A percentile compares a stretch with the other conserved stretches of the same genome.
phyloP scores from a whole-genome alignment of 257 asterid genomes.

The Jaltomata sinuosa region DNA sequence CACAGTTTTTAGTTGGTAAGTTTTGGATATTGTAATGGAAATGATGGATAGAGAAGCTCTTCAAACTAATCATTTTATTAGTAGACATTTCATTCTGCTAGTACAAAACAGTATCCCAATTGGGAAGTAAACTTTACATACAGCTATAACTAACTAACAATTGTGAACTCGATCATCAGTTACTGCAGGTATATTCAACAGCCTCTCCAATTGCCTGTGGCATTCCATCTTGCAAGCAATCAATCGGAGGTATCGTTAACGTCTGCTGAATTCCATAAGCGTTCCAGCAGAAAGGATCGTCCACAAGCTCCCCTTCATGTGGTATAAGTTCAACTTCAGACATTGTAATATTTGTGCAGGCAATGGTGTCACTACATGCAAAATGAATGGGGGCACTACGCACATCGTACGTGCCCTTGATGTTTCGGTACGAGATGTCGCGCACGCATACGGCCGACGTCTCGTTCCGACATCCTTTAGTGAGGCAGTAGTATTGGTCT shows the following conservation, averaged over 20 bases:
- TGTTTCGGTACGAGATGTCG: conserved; percentile 56
- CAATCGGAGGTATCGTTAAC: conserved; percentile 81
- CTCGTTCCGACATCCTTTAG: conserved; percentile 66
- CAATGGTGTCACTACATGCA: conserved; percentile 76
- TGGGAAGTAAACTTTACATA: background rate
- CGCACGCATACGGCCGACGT: conserved; percentile 71
- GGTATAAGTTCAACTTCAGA: conserved; percentile 91
- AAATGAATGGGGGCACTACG: conserved; percentile 86
- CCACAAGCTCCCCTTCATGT: conserved; percentile 63
- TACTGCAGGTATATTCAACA: conserved; percentile 31
- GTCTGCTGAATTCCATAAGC: conserved; percentile 83
- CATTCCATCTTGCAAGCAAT: conserved; percentile 71
- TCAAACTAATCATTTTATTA: background rate
- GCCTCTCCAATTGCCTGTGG: conserved; percentile 46
- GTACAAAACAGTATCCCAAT: background rate
- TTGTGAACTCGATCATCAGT: background rate
- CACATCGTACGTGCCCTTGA: conserved; percentile 90
- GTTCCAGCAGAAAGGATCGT: conserved; percentile 98
- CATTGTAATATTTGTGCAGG: conserved; percentile 92
- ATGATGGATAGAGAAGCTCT: background rate
- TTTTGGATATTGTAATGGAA: background rate
- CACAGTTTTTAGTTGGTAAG: background rate
- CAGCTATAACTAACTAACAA: background rate
- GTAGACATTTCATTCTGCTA: background rate
- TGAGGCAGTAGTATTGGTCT: conserved; percentile 86